A percentile compares a stretch with the other conserved stretches of the same genome.
Evolutionary conservation across 768 basidiomycete genomes (phyloP).

Genomic region (Kockovaella imperatae): DNA sequence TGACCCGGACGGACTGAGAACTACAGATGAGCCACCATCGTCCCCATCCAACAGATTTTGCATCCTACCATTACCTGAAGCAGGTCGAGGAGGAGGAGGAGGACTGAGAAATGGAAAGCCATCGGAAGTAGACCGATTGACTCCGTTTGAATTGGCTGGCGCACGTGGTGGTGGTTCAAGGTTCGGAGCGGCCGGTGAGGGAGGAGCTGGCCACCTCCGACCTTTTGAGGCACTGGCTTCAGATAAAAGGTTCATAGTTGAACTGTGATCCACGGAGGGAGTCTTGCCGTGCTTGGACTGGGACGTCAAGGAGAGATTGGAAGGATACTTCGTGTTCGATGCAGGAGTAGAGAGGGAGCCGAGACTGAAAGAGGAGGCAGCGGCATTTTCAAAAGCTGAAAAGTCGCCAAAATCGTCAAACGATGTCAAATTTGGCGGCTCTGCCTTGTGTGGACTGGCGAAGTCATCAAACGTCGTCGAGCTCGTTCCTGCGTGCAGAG

Average conservation of each 20-base stretch:
- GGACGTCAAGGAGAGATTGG: background rate
- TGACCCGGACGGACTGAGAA: background rate
- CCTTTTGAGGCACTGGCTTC: conserved; percentile 24
- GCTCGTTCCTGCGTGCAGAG: background rate
- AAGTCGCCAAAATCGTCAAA: conserved; percentile 47
- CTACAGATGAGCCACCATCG: background rate
- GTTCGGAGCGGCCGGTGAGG: conserved; percentile 23
- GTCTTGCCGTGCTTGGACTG: conserved; percentile 3
- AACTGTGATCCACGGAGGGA: conserved; percentile 25
- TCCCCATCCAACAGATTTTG: too few species aligned
- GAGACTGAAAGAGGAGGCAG: background rate
- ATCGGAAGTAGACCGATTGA: too few species aligned
- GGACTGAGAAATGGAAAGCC: background rate
- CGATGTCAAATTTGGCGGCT: background rate
- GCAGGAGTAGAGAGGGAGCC: background rate
- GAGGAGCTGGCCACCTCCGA: conserved; percentile 36
- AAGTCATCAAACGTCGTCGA: conserved; percentile 32
- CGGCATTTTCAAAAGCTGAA: conserved; percentile 18
- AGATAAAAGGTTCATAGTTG: conserved; percentile 17
- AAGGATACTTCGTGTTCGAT: background rate
- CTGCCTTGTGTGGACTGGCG: conserved; percentile 25
- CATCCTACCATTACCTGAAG: too few species aligned
- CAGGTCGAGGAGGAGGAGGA: background rate
- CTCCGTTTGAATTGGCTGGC: too few species aligned
- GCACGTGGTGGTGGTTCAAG: conserved; percentile 19